phyloP scores from a whole-genome alignment of 768 basidiomycete genomes.

The Termitomyces sp. region DNA sequence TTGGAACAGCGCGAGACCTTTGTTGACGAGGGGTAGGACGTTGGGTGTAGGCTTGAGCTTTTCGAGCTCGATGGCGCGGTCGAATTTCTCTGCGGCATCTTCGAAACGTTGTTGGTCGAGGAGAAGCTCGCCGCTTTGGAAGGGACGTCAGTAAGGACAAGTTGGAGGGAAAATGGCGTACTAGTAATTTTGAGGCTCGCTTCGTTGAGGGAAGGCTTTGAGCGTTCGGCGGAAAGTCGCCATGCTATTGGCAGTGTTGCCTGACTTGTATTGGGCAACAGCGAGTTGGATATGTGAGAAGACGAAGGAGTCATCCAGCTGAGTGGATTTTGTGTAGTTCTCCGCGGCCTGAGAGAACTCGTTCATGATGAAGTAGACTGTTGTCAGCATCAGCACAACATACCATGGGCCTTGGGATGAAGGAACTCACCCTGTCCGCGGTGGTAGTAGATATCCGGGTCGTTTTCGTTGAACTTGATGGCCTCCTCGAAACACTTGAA shows the following conservation, averaged over 20 bases:
- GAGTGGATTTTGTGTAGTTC: slow-evolving; percentile 88
- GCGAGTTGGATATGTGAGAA: slow-evolving; percentile 98
- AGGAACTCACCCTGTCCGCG: slow-evolving; percentile 78
- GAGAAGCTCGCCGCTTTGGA: slow-evolving; percentile 80
- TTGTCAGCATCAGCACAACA: background rate
- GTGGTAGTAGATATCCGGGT: slow-evolving; percentile 98
- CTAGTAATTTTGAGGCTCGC: slow-evolving; percentile 96
- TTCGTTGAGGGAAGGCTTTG: slow-evolving; percentile 76
- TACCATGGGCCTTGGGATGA: background rate
- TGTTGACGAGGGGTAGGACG: slow-evolving; percentile 94
- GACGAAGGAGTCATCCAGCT: slow-evolving; percentile 83
- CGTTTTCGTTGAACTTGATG: slow-evolving; percentile 70
- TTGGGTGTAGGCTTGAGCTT: slow-evolving; percentile 68
- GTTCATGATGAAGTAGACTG: slow-evolving; percentile 93
- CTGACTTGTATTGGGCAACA: slow-evolving; percentile 93
- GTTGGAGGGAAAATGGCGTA: slow-evolving; percentile 29
- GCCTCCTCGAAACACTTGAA: slow-evolving; percentile 93
- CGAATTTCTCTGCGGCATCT: slow-evolving; percentile 91
- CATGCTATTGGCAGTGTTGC: slow-evolving; percentile 75
- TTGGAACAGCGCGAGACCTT: slow-evolving; percentile 94
- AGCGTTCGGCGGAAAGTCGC: slow-evolving; percentile 85
- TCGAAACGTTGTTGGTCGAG: slow-evolving; percentile 86
- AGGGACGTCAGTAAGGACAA: background rate
- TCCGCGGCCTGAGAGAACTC: slow-evolving; percentile 81
- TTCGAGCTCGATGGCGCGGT: slow-evolving; percentile 86